Base-by-base conservation (phyloP, 2,329 filamentous ascomycete genomes). In the Parastagonospora avenae region DNA sequence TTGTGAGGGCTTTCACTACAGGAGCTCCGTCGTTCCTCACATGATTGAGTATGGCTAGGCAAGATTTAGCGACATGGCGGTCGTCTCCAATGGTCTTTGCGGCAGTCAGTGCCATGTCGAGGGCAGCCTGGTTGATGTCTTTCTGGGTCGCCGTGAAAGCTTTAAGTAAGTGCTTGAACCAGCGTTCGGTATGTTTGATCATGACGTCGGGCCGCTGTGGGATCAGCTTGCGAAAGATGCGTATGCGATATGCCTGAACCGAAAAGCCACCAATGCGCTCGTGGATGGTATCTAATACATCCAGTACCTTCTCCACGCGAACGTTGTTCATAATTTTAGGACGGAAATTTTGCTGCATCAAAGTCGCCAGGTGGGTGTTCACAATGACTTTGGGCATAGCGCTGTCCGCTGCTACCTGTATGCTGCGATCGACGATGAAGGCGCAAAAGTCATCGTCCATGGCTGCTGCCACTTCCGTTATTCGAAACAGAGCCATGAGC, bases 81-180 rank as follows among this genome's bases (percentile, higher is more conserved):
- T 92, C 89, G 29, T 85, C 83, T 2, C 90, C 90, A 4, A 94
- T 79, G 1, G 78, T 75, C 53, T 87, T 85, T 8, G 88, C 87
- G 15, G 89, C 86, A 48, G 91, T 85, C 2, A 87, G 79, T 1
- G 90, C 91, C 9, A 94, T 80, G 24, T 83, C 79, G 42, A 97
- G 87, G 2, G 92, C 92, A 37, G 87, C 84, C 4, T 79, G 78
- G 40, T 91, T 84, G 39, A 93, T 88, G 35, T 96, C 91, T 62
- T 87, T 88, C 42, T 92, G 78, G 29, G 78, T 85, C 71, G 91
- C 92, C 33, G 96, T 80, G 80, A 97, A 87, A 42, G 91, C 91
- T 15, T 85, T 85, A 57, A 97, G 86, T 15, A 96, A 77, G 69
- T 95, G 88, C 44, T 88, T 82, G 42, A 97, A 79, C 93, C 94